Percentiles rank a stretch among this genome's conserved stretches.
Evolutionary conservation across 306 rosid genomes (phyloP).

Genomic region (Arachis hypogaea): DNA sequence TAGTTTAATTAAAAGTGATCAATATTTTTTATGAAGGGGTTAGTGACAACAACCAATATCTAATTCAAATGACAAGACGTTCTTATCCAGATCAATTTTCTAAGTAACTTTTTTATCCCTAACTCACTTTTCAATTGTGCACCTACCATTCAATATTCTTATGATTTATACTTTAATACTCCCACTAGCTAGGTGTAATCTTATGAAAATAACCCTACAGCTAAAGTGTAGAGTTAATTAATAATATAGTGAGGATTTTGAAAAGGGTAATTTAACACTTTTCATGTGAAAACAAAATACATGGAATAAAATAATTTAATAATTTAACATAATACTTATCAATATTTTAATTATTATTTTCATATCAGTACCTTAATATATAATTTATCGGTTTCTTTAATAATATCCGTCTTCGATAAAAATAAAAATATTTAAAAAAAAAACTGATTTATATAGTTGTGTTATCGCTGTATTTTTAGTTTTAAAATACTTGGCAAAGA

Average conservation of each 20-base stretch:
- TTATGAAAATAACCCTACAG: not conserved
- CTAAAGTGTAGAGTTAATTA: not conserved
- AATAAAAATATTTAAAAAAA: too few species aligned
- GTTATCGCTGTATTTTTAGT: too few species aligned
- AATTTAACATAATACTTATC: too few species aligned
- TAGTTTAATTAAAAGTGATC: not conserved
- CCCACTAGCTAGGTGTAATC: not conserved
- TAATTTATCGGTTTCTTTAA: too few species aligned
- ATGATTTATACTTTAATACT: not conserved
- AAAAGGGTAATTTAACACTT: not conserved
- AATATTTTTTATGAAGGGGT: too few species aligned
- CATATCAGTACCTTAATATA: too few species aligned
- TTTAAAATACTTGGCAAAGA: too few species aligned
- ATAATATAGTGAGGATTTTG: conserved; percentile 3
- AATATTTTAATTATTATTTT: too few species aligned
- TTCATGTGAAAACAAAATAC: not conserved
- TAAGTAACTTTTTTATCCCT: not conserved
- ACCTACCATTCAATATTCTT: not conserved
- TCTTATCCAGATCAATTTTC: not conserved
- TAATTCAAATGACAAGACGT: not conserved
- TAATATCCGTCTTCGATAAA: too few species aligned
- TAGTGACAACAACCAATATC: not conserved
- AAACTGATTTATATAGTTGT: too few species aligned
- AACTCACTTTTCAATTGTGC: not conserved
- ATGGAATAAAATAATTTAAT: conserved; percentile 10